phyloP scores from a whole-genome alignment of 2,329 filamentous ascomycete species.

The Berkeleyomyces rouxiae region DNA sequence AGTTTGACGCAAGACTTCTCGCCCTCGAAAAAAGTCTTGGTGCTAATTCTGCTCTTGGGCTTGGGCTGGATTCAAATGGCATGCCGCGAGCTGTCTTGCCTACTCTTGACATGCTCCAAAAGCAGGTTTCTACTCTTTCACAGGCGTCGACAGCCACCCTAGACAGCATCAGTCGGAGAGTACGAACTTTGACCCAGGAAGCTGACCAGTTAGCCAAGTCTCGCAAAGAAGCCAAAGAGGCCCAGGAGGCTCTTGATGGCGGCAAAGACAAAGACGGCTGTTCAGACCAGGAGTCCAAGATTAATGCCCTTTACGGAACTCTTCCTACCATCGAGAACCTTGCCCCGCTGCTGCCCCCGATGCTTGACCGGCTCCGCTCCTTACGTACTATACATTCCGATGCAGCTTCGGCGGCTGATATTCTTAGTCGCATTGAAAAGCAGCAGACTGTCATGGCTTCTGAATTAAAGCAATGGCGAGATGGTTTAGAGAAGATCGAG shows the following conservation, averaged over 20 bases:
- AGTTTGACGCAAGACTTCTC: conserved; percentile 70
- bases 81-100: conserved; percentile 58
- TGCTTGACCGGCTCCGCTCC: conserved; percentile 73
- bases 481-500: conserved; percentile 66
- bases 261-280: conserved; percentile 24
- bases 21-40: conserved; percentile 70
- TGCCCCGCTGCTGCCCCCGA: conserved; percentile 64
- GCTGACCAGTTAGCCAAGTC: conserved; percentile 55
- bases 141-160: conserved; percentile 56
- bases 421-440: conserved; percentile 59
- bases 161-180: conserved; percentile 52
- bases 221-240: conserved; percentile 42
- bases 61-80: conserved; percentile 41
- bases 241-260: conserved; percentile 38
- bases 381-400: conserved; percentile 72
- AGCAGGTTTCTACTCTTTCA: conserved; percentile 60
- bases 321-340: conserved; percentile 78
- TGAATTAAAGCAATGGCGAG: conserved; percentile 75
- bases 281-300: conserved; percentile 63
- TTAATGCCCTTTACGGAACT: conserved; percentile 80
- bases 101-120: conserved; percentile 63
- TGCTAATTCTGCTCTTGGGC: conserved; percentile 50
- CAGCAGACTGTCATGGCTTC: conserved; percentile 65
- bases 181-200: conserved; percentile 54
- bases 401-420: conserved; percentile 65